phyloP scores from a whole-genome alignment of 176 grass and related monocot genomes.

The Carex littledalei region DNA sequence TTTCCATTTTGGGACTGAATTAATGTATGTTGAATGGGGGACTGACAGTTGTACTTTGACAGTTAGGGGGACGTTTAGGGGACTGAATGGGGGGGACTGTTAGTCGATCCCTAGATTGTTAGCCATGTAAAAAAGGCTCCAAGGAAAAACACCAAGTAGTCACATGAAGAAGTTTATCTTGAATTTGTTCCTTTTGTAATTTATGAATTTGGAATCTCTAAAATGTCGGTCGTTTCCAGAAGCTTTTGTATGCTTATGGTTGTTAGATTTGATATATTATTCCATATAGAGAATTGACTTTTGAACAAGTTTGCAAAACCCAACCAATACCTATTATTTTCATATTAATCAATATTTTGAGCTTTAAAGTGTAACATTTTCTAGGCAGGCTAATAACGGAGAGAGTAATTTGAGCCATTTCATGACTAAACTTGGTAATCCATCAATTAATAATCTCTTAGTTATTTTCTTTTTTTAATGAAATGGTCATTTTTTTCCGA shows the following conservation, averaged over 20 bases:
- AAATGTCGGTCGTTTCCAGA: constrained; percentile 9
- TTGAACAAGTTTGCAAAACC: not conserved
- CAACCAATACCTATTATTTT: not conserved
- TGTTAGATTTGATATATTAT: not conserved
- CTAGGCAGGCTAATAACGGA: not conserved
- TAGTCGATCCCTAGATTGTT: no score
- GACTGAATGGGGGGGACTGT: no score
- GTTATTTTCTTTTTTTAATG: not conserved
- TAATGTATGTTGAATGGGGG: no score
- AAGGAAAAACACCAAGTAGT: not conserved
- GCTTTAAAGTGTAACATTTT: not conserved
- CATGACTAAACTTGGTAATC: not conserved
- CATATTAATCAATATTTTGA: not conserved
- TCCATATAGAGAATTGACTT: not conserved
- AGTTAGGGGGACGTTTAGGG: no score
- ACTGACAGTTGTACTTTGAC: no score
- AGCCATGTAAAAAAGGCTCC: not conserved
- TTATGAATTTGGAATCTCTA: not conserved
- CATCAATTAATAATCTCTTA: not conserved
- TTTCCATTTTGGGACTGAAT: no score
- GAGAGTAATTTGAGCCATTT: not conserved
- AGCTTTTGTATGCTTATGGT: not conserved
- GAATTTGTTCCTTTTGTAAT: not conserved
- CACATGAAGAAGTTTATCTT: not conserved
- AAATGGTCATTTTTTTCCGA: not conserved